These are phyloP conservation scores for Tolypocladium endophyticum DNA, from an alignment of 2,329 filamentous ascomycete species.

Conservation along the genomic window DNA sequence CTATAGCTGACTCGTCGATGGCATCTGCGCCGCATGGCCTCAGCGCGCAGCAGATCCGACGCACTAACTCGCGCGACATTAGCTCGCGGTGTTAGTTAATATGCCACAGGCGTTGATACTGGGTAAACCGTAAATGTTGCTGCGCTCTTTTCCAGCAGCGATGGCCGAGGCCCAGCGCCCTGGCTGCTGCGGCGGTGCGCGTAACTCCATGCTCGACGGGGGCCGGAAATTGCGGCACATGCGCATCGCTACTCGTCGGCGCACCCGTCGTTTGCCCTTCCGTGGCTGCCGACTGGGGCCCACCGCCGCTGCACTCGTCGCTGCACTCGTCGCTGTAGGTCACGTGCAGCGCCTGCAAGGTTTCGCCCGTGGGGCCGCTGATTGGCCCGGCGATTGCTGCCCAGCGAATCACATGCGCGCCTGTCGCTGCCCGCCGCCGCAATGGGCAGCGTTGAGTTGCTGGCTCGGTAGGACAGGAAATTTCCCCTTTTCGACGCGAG, in stretches of 20 bases:
- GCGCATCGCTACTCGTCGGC: background rate
- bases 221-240: background rate
- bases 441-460: constrained; percentile 6
- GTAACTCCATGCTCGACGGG: background rate
- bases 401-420: constrained; percentile 22
- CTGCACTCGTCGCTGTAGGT: background rate
- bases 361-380: background rate
- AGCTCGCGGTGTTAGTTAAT: background rate
- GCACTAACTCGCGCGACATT: background rate
- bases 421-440: background rate
- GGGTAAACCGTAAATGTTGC: background rate
- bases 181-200: background rate
- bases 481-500: constrained; percentile 26
- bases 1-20: background rate
- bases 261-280: background rate
- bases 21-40: background rate
- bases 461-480: constrained; percentile 7
- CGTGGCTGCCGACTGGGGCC: background rate
- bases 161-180: background rate
- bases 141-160: background rate
- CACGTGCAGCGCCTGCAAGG: constrained; percentile 1
- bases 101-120: background rate
- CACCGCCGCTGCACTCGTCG: background rate
- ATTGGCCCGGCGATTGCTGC: constrained; percentile 10
- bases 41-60: background rate